phyloP scores from a whole-genome alignment of 106 monocot genomes.

The Posidonia australis region DNA sequence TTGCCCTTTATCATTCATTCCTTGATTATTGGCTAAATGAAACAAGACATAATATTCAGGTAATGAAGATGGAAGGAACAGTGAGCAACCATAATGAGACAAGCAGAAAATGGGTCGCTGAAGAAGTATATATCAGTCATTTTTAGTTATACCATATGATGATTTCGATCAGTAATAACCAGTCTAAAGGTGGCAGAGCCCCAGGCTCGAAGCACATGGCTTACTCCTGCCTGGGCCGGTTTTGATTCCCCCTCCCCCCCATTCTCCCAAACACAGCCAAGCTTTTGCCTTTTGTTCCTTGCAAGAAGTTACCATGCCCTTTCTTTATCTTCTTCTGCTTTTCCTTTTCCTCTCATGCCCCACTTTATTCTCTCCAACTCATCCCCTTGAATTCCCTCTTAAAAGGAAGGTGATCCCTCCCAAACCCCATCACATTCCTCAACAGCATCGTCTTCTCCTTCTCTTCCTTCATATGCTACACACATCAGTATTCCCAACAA shows the following conservation, averaged over 20 bases:
- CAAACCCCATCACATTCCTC: not conserved
- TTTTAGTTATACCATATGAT: no score
- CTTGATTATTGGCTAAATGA: no score
- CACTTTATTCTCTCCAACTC: conserved; percentile 32
- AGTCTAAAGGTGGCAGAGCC: no score
- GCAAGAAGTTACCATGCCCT: conserved; percentile 69
- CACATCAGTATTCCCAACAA: not conserved
- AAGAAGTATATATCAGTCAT: no score
- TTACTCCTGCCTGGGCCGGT: no score
- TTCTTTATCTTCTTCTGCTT: conserved; percentile 32
- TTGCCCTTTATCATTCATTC: no score
- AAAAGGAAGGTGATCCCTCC: conserved; percentile 17
- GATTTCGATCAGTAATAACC: no score
- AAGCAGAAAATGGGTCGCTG: no score
- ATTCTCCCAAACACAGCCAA: conserved; percentile 20
- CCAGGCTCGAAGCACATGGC: not conserved
- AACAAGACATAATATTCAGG: no score
- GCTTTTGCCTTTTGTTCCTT: conserved; percentile 41
- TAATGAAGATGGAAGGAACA: no score
- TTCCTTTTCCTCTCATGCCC: conserved; percentile 24
- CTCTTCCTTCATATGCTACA: not conserved
- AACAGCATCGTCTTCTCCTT: not conserved
- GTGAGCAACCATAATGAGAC: no score
- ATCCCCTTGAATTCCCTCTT: conserved; percentile 1
- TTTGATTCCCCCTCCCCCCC: conserved; percentile 5